Base-by-base conservation (phyloP, 176 grass and related monocot genomes). In the Triticum urartu region DNA sequence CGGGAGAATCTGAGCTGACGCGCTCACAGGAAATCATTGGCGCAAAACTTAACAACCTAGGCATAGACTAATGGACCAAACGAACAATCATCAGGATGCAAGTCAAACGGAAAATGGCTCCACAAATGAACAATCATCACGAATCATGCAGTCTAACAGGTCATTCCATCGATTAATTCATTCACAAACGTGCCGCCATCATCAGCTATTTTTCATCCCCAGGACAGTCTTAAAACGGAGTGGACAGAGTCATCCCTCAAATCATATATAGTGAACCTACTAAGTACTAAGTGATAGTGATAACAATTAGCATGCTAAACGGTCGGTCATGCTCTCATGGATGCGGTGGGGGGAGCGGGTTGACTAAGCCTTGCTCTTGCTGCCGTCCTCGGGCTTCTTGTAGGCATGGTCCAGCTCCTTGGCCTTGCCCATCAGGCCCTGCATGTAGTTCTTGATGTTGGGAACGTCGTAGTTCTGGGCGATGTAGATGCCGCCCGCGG, bases 401-500 rank as follows among this genome's bases (percentile, higher is more conserved):
- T 87, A 92, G 0, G 87, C 48, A 40, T 94, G 85, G 81, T 97
- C 94, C 0, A 92, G 0, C 58, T 90, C 74, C 45, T 94, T 97
- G 6, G 64, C 85, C 77, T 38, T 83, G 18, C 69, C 90, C 68
- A 97, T 33, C 79, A 74, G 64, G 12, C 1, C 15, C 81, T 50
- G 60, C 33, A 83, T 64, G 54, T 92, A 24, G 54, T 87, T 62
- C 80, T 80, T 94, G 24, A 97, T 73, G 34, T 97, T 97, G 66
- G 94, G 94, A 59, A 97, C 82, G 5, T 94, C 32, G 30, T 97
- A 97, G 88, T 92, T 97, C 78, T 97, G 94, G 40, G 94, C 91
- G 50, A 97, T 84, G 94, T 97, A 97, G 72, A 97, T 87, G 47
- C 94, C 94, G 1, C 52, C 91, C 7, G 88, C 91, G 0, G 87